These are phyloP conservation scores for Physaria fendleri DNA, from an alignment of 345 rosid species.

Conservation along the genomic window DNA sequence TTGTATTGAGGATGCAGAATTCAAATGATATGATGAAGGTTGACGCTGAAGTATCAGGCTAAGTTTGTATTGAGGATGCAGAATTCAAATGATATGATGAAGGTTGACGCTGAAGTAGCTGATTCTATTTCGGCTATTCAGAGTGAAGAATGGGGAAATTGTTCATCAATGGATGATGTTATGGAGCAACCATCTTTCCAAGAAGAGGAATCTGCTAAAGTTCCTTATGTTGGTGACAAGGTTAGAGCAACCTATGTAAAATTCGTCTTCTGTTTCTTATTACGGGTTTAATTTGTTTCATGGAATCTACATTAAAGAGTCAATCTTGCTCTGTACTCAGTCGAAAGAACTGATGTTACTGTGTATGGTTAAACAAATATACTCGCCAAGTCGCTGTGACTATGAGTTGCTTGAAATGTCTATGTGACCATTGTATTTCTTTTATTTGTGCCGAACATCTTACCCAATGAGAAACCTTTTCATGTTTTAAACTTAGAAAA, in stretches of 20 bases:
- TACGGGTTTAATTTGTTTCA: background rate
- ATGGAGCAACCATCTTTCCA: slow-evolving; percentile 52
- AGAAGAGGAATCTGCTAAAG: slow-evolving; percentile 51
- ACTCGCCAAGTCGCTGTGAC: too few relatives aligned
- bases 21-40: slow-evolving; percentile 19
- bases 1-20: background rate
- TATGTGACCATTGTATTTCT: background rate
- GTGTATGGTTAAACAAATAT: background rate
- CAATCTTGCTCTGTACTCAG: background rate
- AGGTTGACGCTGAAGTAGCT: slow-evolving; percentile 37
- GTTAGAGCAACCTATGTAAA: slow-evolving; percentile 22
- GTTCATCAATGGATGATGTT: slow-evolving; percentile 42
- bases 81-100: slow-evolving; percentile 37
- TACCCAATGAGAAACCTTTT: background rate
- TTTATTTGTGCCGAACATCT: background rate
- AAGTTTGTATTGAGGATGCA: slow-evolving; percentile 44
- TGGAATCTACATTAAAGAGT: background rate
- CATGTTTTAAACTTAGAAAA: background rate
- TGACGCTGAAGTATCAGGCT: slow-evolving; percentile 34
- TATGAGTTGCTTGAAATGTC: background rate
- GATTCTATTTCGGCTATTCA: slow-evolving; percentile 30
- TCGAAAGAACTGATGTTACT: background rate
- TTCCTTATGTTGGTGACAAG: slow-evolving; percentile 85
- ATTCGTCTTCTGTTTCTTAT: background rate
- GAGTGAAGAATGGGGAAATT: slow-evolving; percentile 39